Evolutionary conservation across 2,329 filamentous ascomycete species (phyloP).

Genomic region (Diaporthe destruens): DNA sequence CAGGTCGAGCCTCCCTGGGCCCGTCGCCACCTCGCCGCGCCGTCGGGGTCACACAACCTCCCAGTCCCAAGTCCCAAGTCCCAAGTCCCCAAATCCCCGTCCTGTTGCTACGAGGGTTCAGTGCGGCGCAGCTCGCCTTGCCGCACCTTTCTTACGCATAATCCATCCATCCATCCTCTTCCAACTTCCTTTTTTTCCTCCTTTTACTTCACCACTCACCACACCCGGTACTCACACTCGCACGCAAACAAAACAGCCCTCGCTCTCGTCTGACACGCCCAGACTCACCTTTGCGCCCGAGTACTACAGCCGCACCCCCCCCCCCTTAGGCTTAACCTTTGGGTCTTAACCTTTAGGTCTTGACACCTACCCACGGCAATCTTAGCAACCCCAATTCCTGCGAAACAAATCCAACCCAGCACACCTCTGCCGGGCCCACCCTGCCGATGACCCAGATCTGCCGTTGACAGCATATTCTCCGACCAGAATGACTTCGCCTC

Average conservation of each 20-base stretch:
- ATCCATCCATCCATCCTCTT: slow-evolving; percentile 8
- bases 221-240: neutral
- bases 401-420: slow-evolving; percentile 23
- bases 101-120: slow-evolving; percentile 6
- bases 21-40: slow-evolving; percentile 32
- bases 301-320: slow-evolving; percentile 33
- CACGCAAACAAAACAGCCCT: neutral
- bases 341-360: slow-evolving; percentile 10
- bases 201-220: neutral
- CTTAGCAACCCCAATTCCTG: slow-evolving; percentile 19
- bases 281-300: slow-evolving; percentile 22
- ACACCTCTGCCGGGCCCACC: slow-evolving; percentile 22
- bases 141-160: neutral
- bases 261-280: slow-evolving; percentile 13
- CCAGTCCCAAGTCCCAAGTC: slow-evolving; percentile 1
- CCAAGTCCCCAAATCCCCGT: slow-evolving; percentile 6
- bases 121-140: slow-evolving; percentile 15
- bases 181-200: neutral
- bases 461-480: slow-evolving; percentile 24
- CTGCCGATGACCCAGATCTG: slow-evolving; percentile 38
- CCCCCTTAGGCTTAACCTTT: no score
- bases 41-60: slow-evolving; percentile 20
- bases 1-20: slow-evolving; percentile 32
- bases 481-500: slow-evolving; percentile 42
- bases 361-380: slow-evolving; percentile 18